These are phyloP conservation scores for Colletotrichum sojae DNA, from an alignment of 2,329 filamentous ascomycete genomes.

Conservation along the genomic window DNA sequence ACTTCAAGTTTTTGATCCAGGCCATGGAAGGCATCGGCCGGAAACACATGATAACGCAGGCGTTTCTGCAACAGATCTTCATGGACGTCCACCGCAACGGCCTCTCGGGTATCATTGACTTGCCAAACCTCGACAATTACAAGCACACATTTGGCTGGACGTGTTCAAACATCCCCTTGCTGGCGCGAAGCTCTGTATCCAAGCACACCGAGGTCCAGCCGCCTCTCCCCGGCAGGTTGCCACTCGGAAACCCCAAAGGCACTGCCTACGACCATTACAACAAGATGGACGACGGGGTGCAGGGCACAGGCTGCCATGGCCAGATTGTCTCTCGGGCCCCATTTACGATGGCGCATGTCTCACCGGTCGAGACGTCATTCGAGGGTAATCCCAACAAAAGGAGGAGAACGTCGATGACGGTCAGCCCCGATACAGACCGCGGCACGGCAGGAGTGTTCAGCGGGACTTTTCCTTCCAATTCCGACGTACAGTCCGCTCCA, in stretches of 20 bases:
- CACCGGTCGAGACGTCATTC: not conserved
- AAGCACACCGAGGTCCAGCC: slow-evolving; percentile 57
- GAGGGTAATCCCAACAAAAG: slow-evolving; percentile 42
- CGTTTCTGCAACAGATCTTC: slow-evolving; percentile 87
- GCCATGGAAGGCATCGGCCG: slow-evolving; percentile 84
- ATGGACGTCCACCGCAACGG: slow-evolving; percentile 79
- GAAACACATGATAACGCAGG: slow-evolving; percentile 82
- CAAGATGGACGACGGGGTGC: not conserved
- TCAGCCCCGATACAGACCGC: not conserved
- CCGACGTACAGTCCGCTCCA: not conserved
- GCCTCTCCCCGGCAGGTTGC: slow-evolving; percentile 61
- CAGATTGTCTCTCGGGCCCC: not conserved
- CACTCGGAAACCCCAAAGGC: slow-evolving; percentile 49
- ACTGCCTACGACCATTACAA: slow-evolving; percentile 24
- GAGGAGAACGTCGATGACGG: slow-evolving; percentile 38
- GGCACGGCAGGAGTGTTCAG: slow-evolving; percentile 2
- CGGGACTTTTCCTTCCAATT: not conserved
- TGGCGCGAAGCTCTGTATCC: slow-evolving; percentile 61
- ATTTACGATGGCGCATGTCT: not conserved
- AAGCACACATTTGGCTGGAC: slow-evolving; percentile 47
- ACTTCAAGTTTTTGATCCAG: slow-evolving; percentile 81
- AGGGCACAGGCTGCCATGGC: not conserved
- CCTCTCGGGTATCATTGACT: slow-evolving; percentile 52
- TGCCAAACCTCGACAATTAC: slow-evolving; percentile 54
- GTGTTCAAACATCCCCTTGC: slow-evolving; percentile 60